Percentiles rank a stretch among this genome's conserved stretches.
These are phyloP conservation scores for Epicoccum nigrum DNA, from an alignment of 2,329 filamentous ascomycete species.

Conservation along the genomic window DNA sequence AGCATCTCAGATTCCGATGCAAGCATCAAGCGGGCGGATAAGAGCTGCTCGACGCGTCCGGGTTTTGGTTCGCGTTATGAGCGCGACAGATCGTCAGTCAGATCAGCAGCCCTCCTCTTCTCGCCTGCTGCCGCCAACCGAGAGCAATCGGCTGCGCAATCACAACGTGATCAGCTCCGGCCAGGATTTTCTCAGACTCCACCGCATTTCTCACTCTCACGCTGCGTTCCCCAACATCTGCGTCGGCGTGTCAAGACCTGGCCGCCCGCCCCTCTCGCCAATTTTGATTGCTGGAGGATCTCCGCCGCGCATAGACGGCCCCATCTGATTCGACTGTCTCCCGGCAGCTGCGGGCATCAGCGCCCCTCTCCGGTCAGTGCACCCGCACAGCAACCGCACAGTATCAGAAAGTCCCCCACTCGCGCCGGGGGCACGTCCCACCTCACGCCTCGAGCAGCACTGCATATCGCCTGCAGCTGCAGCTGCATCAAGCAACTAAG, in stretches of 20 bases:
- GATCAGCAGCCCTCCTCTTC: constrained; percentile 29
- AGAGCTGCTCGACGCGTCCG: constrained; percentile 6
- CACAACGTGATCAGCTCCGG: background rate
- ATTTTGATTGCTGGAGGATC: constrained; percentile 12
- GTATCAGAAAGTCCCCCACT: constrained; percentile 12
- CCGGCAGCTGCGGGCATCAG: constrained; percentile 3
- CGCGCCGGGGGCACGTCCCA: background rate
- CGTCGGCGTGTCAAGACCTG: constrained; percentile 13
- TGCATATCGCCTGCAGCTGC: constrained; percentile 13
- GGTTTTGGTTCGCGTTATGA: constrained; percentile 18
- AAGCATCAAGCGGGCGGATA: background rate
- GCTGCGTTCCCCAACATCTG: background rate
- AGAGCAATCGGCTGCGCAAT: background rate
- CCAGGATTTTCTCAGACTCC: background rate
- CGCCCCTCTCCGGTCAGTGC: constrained; percentile 9
- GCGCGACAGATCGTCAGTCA: constrained; percentile 18
- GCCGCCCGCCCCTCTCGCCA: constrained; percentile 10
- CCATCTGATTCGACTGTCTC: constrained; percentile 12
- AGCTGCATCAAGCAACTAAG: background rate
- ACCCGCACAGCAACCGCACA: constrained; percentile 7
- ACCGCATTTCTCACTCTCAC: background rate
- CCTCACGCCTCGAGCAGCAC: constrained; percentile 6
- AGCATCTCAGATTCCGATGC: background rate
- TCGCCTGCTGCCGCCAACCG: constrained; percentile 19
- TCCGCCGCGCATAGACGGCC: constrained; percentile 10